phyloP scores from a whole-genome alignment of 345 rosid genomes.

The Mangifera indica region DNA sequence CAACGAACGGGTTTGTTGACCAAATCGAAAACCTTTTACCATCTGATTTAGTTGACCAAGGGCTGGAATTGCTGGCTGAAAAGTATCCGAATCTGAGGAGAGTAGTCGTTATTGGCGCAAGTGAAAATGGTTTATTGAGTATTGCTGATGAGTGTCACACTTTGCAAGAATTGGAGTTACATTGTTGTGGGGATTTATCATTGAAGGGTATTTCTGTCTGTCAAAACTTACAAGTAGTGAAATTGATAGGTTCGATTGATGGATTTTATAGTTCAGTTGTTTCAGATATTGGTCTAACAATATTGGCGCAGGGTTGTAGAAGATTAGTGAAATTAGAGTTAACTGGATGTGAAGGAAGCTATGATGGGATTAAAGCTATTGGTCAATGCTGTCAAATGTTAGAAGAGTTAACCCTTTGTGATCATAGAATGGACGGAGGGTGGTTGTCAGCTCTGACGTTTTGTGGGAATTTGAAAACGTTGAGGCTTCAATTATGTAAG shows the following conservation, averaged over 20 bases:
- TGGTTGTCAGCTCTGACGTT: slow-evolving; percentile 60
- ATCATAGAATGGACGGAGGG: slow-evolving; percentile 69
- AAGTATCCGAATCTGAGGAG: slow-evolving; percentile 51
- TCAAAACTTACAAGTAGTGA: slow-evolving; percentile 54
- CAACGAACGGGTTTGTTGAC: slow-evolving; percentile 16
- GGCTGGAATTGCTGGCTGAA: slow-evolving; percentile 38
- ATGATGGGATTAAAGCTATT: slow-evolving; percentile 64
- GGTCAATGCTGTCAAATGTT: slow-evolving; percentile 77
- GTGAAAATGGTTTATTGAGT: slow-evolving; percentile 43
- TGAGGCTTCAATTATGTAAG: slow-evolving; percentile 57
- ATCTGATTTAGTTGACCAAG: slow-evolving; percentile 29
- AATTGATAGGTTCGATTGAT: slow-evolving; percentile 38
- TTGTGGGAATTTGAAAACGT: slow-evolving; percentile 59
- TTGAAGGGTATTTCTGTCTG: slow-evolving; percentile 52
- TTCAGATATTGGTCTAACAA: slow-evolving; percentile 64
- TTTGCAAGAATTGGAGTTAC: slow-evolving; percentile 64
- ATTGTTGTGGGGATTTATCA: slow-evolving; percentile 47
- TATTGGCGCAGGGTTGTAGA: slow-evolving; percentile 61
- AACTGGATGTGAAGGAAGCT: slow-evolving; percentile 68
- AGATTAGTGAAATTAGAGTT: slow-evolving; percentile 61
- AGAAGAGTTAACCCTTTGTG: slow-evolving; percentile 53
- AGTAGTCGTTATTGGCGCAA: slow-evolving; percentile 40
- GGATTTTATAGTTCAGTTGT: slow-evolving; percentile 42
- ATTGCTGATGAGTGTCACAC: slow-evolving; percentile 44
- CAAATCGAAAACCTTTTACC: slow-evolving; percentile 31